A percentile compares a stretch with the other conserved stretches of the same genome.
phyloP scores from a whole-genome alignment of 106 monocot species.

The Allium sativum region DNA sequence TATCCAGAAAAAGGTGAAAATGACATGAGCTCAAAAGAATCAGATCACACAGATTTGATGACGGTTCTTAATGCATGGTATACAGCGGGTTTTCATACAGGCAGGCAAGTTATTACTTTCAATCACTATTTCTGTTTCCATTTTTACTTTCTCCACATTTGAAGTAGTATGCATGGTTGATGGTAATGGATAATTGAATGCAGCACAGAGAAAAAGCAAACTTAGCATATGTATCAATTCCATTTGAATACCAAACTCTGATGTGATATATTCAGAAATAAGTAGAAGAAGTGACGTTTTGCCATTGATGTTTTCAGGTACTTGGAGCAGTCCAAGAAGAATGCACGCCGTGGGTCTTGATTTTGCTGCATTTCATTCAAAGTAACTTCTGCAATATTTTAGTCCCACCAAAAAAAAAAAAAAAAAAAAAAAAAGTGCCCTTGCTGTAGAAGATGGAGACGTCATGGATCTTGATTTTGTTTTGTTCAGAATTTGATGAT shows the following conservation, averaged over 20 bases:
- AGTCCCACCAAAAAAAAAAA: no score
- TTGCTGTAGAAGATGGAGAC: no score
- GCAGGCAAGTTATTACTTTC: slow-evolving; percentile 32
- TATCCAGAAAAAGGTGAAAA: slow-evolving; percentile 5
- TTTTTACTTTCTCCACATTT: not conserved
- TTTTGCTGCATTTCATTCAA: not conserved
- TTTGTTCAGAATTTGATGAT: no score
- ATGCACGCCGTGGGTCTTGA: not conserved
- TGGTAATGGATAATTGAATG: not conserved
- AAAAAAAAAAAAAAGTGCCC: no score
- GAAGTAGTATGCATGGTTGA: not conserved
- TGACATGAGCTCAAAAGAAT: slow-evolving; percentile 2
- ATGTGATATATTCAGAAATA: not conserved
- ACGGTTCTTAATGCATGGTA: slow-evolving; percentile 57
- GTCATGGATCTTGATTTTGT: no score
- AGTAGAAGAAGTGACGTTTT: not conserved
- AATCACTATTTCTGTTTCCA: not conserved
- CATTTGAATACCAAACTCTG: no score
- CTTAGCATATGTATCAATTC: not conserved
- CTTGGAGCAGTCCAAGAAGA: slow-evolving; percentile 6
- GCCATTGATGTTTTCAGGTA: not conserved
- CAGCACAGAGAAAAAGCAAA: not conserved
- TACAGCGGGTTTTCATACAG: slow-evolving; percentile 60
- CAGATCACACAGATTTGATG: slow-evolving; percentile 31
- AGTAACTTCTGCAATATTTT: not conserved